Evolutionary conservation across 768 basidiomycete genomes (phyloP).

Genomic region (Hydnomerulius pinastri): DNA sequence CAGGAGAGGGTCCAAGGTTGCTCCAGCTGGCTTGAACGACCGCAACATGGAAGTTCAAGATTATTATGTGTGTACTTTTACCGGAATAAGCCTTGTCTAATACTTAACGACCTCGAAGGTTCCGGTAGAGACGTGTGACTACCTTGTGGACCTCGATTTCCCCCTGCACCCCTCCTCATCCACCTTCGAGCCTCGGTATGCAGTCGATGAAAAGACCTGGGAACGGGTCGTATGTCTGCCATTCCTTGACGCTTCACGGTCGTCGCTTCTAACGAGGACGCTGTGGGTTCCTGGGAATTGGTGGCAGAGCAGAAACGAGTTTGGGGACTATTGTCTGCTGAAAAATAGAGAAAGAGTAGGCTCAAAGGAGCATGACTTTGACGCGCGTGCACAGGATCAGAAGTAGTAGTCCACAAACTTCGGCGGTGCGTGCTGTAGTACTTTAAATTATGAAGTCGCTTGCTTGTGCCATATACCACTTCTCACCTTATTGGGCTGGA

Average conservation of each 20-base stretch:
- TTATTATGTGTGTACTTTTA: constrained; percentile 65
- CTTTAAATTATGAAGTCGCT: no score
- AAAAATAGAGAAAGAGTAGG: constrained; percentile 49
- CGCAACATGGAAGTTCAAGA: constrained; percentile 77
- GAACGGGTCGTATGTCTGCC: constrained; percentile 77
- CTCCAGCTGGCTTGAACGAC: constrained; percentile 79
- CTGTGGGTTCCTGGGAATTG: constrained; percentile 76
- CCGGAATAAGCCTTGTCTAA: constrained; percentile 1
- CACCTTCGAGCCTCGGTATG: constrained; percentile 78
- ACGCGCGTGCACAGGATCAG: constrained; percentile 5
- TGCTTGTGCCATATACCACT: background rate
- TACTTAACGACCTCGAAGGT: constrained; percentile 47
- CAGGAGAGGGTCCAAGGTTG: constrained; percentile 58
- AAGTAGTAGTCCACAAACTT: constrained; percentile 7
- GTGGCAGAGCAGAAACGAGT: constrained; percentile 73
- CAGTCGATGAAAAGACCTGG: constrained; percentile 66
- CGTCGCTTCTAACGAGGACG: constrained; percentile 68
- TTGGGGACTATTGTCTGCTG: constrained; percentile 90
- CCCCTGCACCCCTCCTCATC: constrained; percentile 63
- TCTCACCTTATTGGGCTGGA: background rate
- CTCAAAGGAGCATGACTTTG: constrained; percentile 26
- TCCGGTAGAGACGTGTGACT: constrained; percentile 74
- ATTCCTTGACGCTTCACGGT: constrained; percentile 83
- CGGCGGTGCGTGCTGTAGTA: constrained; percentile 3
- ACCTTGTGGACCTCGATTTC: constrained; percentile 89